These are phyloP conservation scores for Fusarium duplospermum DNA, from an alignment of 2,329 filamentous ascomycete species.

Conservation along the genomic window DNA sequence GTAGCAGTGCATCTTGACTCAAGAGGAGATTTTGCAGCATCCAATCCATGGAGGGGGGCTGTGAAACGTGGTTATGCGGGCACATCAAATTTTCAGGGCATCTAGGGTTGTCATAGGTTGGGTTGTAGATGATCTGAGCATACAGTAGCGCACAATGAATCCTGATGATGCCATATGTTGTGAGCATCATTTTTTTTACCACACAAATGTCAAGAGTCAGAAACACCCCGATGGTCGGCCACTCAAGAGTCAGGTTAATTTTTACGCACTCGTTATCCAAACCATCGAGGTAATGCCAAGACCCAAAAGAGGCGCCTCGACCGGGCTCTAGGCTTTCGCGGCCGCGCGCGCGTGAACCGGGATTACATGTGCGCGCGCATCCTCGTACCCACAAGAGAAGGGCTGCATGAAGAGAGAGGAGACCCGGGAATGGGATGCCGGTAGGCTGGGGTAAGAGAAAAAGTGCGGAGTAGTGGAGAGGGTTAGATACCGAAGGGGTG, in stretches of 20 bases:
- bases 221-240: not conserved
- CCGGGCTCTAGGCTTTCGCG: not conserved
- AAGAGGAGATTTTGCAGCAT: constrained; percentile 6
- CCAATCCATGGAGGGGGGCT: constrained; percentile 15
- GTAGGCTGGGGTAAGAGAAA: constrained; percentile 23
- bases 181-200: not conserved
- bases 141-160: constrained; percentile 1
- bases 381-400: not conserved
- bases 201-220: constrained; percentile 5
- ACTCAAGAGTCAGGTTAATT: constrained; percentile 19
- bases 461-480: constrained; percentile 42
- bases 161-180: constrained; percentile 15
- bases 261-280: constrained; percentile 12
- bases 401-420: constrained; percentile 1
- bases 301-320: constrained; percentile 1
- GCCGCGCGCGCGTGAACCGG: constrained; percentile 5
- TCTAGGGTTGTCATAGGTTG: constrained; percentile 17
- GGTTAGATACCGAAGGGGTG: constrained; percentile 19
- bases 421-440: constrained; percentile 4
- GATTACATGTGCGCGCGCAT: constrained; percentile 5
- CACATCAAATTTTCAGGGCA: constrained; percentile 20
- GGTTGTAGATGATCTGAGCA: not conserved
- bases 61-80: constrained; percentile 38
- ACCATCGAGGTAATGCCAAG: constrained; percentile 24
- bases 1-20: not conserved